phyloP scores from a whole-genome alignment of 306 rosid species.

The Alnus rubra region DNA sequence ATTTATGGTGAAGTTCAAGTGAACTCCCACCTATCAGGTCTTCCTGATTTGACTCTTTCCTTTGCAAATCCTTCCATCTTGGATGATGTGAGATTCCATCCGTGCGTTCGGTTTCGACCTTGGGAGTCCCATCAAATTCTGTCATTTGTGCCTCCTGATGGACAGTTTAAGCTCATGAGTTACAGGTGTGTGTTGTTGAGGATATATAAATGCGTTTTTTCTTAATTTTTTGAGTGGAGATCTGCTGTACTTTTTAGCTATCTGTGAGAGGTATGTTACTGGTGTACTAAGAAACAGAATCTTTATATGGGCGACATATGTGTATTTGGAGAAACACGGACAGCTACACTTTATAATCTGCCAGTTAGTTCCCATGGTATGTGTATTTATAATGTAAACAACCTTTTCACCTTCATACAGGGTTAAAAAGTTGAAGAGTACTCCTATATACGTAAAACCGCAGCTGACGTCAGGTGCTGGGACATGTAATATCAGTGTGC shows the following conservation, averaged over 20 bases:
- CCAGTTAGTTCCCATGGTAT: conserved; percentile 2
- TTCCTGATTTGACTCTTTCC: conserved; percentile 87
- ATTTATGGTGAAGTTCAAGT: conserved; percentile 90
- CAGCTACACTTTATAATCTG: not conserved
- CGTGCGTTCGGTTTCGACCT: conserved; percentile 80
- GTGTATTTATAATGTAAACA: not conserved
- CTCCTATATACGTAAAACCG: conserved; percentile 90
- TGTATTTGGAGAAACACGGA: conserved; percentile 18
- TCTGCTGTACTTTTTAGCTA: not conserved
- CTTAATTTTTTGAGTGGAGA: conserved; percentile 13
- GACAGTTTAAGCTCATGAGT: conserved; percentile 90
- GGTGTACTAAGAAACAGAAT: not conserved
- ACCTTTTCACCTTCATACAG: conserved; percentile 41
- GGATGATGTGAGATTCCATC: conserved; percentile 92
- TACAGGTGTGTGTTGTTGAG: conserved; percentile 59
- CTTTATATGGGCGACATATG: not conserved
- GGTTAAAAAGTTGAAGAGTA: conserved; percentile 82
- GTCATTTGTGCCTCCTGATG: conserved; percentile 96
- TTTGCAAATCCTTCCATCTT: conserved; percentile 85
- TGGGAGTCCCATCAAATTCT: conserved; percentile 90
- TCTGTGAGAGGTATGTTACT: not conserved
- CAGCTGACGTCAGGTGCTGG: conserved; percentile 83
- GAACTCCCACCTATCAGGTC: conserved; percentile 86
- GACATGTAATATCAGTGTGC: conserved; percentile 66
- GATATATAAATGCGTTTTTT: not conserved